phyloP scores from a whole-genome alignment of 192 early-diverging fungal species.

The Dissophora ornata region DNA sequence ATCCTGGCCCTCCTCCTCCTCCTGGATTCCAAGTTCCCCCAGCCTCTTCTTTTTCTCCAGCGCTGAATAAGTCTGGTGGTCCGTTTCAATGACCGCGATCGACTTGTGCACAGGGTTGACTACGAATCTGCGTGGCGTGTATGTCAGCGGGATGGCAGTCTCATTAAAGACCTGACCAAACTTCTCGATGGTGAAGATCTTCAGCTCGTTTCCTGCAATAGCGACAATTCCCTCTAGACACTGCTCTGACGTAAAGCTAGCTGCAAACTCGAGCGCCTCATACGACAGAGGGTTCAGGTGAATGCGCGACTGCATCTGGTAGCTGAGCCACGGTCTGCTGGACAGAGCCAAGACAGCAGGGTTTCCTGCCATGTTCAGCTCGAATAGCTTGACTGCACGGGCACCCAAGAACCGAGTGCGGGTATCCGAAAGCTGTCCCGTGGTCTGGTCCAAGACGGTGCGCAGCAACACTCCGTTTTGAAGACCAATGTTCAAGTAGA shows the following conservation, averaged over 20 bases:
- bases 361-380: conserved; percentile 70
- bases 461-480: conserved; percentile 91
- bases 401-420: conserved; percentile 89
- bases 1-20: conserved; percentile 60
- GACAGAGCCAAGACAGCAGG: conserved; percentile 87
- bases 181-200: conserved; percentile 87
- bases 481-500: conserved; percentile 89
- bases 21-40: conserved; percentile 46
- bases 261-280: conserved; percentile 86
- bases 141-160: conserved; percentile 81
- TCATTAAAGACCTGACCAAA: conserved; percentile 88
- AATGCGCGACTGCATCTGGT: conserved; percentile 76
- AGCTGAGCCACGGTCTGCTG: conserved; percentile 90
- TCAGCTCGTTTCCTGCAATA: conserved; percentile 85
- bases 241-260: conserved; percentile 85
- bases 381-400: conserved; percentile 83
- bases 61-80: conserved; percentile 80
- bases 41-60: conserved; percentile 70
- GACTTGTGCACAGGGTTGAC: conserved; percentile 78
- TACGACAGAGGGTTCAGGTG: conserved; percentile 88
- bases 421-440: conserved; percentile 85
- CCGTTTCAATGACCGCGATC: conserved; percentile 92
- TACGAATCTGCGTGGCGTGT: conserved; percentile 88
- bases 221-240: conserved; percentile 91
- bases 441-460: conserved; percentile 83